A percentile compares a stretch with the other conserved stretches of the same genome.
Evolutionary conservation across 306 rosid species (phyloP).

Genomic region (Quercus glauca): DNA sequence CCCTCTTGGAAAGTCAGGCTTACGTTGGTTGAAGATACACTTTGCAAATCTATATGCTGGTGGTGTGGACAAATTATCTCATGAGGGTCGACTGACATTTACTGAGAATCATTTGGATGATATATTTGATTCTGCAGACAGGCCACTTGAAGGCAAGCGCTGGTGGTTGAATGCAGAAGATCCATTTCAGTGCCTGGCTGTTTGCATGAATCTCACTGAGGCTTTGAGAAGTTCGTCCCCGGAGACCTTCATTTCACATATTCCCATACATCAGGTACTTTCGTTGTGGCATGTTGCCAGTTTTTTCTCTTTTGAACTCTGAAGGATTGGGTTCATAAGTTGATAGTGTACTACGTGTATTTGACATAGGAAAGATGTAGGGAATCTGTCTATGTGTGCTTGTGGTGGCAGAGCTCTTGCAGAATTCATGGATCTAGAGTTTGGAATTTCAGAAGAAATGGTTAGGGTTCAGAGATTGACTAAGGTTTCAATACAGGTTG

Average conservation of each 20-base stretch:
- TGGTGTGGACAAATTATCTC: slow-evolving; percentile 94
- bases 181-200: slow-evolving; percentile 96
- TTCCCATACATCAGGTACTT: slow-evolving; percentile 95
- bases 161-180: slow-evolving; percentile 99
- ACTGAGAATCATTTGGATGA: slow-evolving; percentile 81
- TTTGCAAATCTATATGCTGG: slow-evolving; percentile 89
- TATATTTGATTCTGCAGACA: slow-evolving; percentile 90
- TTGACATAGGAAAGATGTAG: too few species aligned
- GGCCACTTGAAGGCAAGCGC: slow-evolving; percentile 82
- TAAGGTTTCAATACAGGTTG: too few species aligned
- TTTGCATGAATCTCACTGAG: slow-evolving; percentile 70
- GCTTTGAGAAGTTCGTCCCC: slow-evolving; percentile 82
- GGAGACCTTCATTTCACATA: slow-evolving; percentile 75
- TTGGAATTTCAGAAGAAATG: too few species aligned
- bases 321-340: not conserved
- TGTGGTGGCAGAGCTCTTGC: too few species aligned
- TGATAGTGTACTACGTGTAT: not conserved
- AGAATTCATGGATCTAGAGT: too few species aligned
- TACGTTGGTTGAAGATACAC: slow-evolving; percentile 89
- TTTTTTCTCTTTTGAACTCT: not conserved
- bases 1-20: slow-evolving; percentile 80
- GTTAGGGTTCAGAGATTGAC: too few species aligned
- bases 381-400: too few species aligned
- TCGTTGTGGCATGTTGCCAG: not conserved
- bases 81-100: slow-evolving; percentile 73